Conservation (phyloP, 805 yeast species). For the Danielia oregonensis region DNA sequence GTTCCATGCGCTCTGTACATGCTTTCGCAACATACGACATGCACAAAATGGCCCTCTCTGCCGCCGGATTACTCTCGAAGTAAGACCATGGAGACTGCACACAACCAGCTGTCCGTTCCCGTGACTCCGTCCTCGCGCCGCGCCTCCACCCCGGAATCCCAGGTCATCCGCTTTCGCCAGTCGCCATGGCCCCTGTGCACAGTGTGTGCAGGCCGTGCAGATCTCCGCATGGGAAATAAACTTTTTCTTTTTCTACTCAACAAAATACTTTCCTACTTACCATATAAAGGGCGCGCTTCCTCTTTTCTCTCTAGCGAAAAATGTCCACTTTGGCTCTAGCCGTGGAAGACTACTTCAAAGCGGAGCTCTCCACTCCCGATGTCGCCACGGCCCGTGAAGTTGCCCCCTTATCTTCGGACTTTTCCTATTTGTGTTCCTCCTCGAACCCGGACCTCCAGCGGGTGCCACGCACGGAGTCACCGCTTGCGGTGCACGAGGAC, state of each 20-base stretch:
- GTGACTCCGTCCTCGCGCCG: too few relatives aligned
- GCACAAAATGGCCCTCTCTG: too few relatives aligned
- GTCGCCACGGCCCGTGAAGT: not conserved
- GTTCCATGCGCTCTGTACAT: too few relatives aligned
- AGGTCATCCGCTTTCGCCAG: too few relatives aligned
- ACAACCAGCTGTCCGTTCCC: too few relatives aligned
- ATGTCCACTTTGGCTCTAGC: constrained; percentile 17
- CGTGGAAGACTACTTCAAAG: constrained; percentile 11
- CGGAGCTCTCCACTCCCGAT: constrained; percentile 6
- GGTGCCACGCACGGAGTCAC: constrained; percentile 5
- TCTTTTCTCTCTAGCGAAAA: not conserved
- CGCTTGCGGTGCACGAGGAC: not conserved
- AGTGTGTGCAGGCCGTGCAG: too few relatives aligned
- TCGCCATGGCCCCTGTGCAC: too few relatives aligned
- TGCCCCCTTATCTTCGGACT: constrained; percentile 1
- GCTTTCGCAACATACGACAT: too few relatives aligned
- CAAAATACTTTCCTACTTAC: not conserved
- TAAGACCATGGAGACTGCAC: too few relatives aligned
- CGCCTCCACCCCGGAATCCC: too few relatives aligned
- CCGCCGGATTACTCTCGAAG: too few relatives aligned
- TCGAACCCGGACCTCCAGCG: constrained; percentile 2
- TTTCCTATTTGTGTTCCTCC: constrained; percentile 1
- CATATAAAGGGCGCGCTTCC: not conserved
- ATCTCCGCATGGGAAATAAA: constrained; percentile 1
- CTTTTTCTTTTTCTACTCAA: not conserved